These are phyloP conservation scores for Kuraishia ogatae DNA, from an alignment of 805 yeast genomes.

Conservation along the genomic window DNA sequence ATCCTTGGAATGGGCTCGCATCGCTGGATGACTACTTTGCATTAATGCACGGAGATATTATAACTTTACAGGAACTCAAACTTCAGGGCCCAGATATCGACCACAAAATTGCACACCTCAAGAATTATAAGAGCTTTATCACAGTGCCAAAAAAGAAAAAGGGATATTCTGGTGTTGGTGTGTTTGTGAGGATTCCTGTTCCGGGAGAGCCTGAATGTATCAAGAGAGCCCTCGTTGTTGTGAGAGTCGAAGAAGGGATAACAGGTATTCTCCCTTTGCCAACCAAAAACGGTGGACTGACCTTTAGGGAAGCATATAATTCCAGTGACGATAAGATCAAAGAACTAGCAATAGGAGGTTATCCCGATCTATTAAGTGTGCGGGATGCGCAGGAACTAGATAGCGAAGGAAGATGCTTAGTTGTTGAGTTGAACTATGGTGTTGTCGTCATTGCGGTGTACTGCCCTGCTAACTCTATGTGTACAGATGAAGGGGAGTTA, in stretches of 20 bases:
- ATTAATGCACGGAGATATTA: slow-evolving; percentile 57
- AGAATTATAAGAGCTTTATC: slow-evolving; percentile 55
- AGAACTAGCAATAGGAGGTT: slow-evolving; percentile 55
- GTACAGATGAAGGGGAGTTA: slow-evolving; percentile 55
- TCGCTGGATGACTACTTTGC: slow-evolving; percentile 38
- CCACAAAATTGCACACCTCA: slow-evolving; percentile 27
- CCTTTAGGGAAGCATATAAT: slow-evolving; percentile 18
- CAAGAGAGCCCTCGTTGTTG: slow-evolving; percentile 36
- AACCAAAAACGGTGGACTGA: slow-evolving; percentile 8
- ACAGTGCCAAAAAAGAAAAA: slow-evolving; percentile 59
- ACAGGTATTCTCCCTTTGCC: slow-evolving; percentile 49
- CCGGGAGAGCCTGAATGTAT: slow-evolving; percentile 30
- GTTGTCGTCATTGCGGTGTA: slow-evolving; percentile 60
- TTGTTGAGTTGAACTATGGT: slow-evolving; percentile 60
- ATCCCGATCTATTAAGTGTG: slow-evolving; percentile 30
- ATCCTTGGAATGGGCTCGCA: slow-evolving; percentile 65
- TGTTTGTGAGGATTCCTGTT: slow-evolving; percentile 53
- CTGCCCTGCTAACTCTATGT: slow-evolving; percentile 87
- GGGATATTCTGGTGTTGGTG: slow-evolving; percentile 91
- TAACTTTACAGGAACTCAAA: slow-evolving; percentile 86
- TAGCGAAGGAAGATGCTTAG: slow-evolving; percentile 75
- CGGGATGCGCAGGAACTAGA: slow-evolving; percentile 42
- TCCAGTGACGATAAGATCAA: slow-evolving; percentile 5
- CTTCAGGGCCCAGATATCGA: slow-evolving; percentile 42
- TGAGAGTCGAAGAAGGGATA: slow-evolving; percentile 84